Base-by-base conservation (phyloP, 441 rosid species). In the Codiaeum variegatum region DNA sequence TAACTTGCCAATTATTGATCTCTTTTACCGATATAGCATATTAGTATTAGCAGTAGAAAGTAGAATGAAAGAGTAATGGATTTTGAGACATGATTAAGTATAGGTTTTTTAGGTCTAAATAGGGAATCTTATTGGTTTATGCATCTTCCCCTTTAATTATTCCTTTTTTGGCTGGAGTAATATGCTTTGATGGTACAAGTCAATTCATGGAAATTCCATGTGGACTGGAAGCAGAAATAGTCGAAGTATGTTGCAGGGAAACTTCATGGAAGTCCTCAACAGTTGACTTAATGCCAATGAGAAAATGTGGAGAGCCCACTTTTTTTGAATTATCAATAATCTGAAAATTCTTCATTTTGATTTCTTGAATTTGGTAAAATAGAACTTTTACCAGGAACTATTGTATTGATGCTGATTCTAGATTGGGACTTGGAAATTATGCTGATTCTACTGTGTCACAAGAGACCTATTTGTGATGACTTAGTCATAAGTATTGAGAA, bases 241-340 rank as follows among this genome's bases (percentile, higher is more conserved):
- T 69, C 24, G 2, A 38, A 28, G 49, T 24, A 13, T 56, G 24
- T 42, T 11, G 28, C 21, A 42, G 8, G 42, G 32, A 6, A 32
- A 61, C 16, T 29, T 42, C 1, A 18, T 55, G 49, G 38, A 38
- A 62, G 9, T 58, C 18, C 19, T 16, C 21, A 32, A 44, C 46
- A 28, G n/a, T 3, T 46, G 73, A 61, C 67, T 23, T 38, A n/a
- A n/a, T 24, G 62, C n/a, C 62, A 69, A 69, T n/a, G 44, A 31
- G 3, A 47, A 66, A 40, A 31, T 32, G 72, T 26, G 60, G 32
- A 4, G 56, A 47, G 26, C 15, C 23, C 15, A 32, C 12, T 11
- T 42, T 0, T 0, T 36, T 13, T 62, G 7, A 36, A 38, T n/a
- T 62, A 23, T 11, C 34, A 23, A 10, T 31, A 4, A 7, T 47